phyloP scores from a whole-genome alignment of 805 yeast genomes.

The Huiozyma sinensis region DNA sequence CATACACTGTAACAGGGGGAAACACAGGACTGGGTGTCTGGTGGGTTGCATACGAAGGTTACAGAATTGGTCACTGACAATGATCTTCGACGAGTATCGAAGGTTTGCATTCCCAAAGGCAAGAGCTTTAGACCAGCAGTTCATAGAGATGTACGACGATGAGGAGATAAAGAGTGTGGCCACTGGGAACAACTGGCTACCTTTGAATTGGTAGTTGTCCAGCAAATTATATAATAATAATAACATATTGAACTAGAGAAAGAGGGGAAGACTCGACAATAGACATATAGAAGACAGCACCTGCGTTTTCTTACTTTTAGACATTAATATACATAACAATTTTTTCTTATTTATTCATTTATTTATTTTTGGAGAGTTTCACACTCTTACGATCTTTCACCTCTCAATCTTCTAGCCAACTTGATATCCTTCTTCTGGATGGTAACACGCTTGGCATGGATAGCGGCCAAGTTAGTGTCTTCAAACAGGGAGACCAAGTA shows the following conservation, averaged over 20 bases:
- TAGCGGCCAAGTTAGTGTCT: constrained; percentile 97
- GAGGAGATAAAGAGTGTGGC: constrained; percentile 49
- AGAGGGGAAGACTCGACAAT: background rate
- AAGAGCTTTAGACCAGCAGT: constrained; percentile 90
- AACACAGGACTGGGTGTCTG: constrained; percentile 92
- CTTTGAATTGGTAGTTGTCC: constrained; percentile 47
- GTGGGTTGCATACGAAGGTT: constrained; percentile 85
- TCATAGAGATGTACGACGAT: constrained; percentile 81
- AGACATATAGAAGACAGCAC: background rate
- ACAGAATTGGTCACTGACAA: constrained; percentile 86
- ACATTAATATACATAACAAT: no score
- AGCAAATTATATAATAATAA: background rate
- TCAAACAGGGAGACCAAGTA: constrained; percentile 92
- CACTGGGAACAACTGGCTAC: constrained; percentile 44
- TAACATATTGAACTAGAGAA: background rate
- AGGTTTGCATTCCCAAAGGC: constrained; percentile 92
- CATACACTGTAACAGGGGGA: constrained; percentile 93
- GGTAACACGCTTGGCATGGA: constrained; percentile 98
- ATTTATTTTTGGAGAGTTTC: background rate
- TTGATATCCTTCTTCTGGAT: constrained; percentile 97
- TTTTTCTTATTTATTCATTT: no score
- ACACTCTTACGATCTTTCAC: constrained; percentile 68
- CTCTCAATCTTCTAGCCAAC: constrained; percentile 95
- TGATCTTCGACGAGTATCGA: constrained; percentile 92
- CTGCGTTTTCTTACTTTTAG: background rate